Evolutionary conservation across 148 eudicot species (phyloP).

Genomic region (Cornus kousa): DNA sequence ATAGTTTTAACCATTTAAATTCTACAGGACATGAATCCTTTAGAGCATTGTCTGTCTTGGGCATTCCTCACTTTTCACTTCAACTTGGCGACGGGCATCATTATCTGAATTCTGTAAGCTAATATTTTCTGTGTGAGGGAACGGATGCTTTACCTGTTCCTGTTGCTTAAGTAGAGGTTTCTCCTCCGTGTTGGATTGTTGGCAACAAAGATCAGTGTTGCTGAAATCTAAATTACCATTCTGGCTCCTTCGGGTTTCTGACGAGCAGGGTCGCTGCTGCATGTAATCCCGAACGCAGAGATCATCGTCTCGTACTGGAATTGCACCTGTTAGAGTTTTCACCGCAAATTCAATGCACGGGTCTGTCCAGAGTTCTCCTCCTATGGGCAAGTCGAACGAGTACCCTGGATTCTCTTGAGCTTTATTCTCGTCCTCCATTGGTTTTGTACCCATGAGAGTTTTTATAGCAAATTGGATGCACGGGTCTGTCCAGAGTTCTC

Average conservation of each 20-base stretch:
- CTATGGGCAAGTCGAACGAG: neutral
- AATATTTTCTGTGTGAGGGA: constrained; percentile 2
- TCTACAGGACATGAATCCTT: neutral
- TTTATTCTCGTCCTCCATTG: constrained; percentile 13
- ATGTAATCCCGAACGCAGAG: constrained; percentile 9
- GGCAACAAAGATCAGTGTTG: constrained; percentile 4
- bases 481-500: constrained; percentile 31
- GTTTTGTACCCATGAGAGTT: constrained; percentile 39
- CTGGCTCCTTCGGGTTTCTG: constrained; percentile 8
- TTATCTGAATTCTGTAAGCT: constrained; percentile 14
- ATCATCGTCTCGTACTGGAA: constrained; percentile 23
- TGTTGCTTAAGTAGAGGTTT: constrained; percentile 1
- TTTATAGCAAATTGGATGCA: constrained; percentile 53
- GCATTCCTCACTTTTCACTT: constrained; percentile 4
- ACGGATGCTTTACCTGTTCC: neutral
- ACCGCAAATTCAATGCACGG: constrained; percentile 54
- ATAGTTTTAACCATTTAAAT: no score
- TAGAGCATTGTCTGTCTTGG: constrained; percentile 1
- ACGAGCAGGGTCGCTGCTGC: constrained; percentile 19
- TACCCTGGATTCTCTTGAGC: neutral
- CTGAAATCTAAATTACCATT: constrained; percentile 3
- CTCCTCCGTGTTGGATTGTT: neutral
- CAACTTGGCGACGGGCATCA: constrained; percentile 1
- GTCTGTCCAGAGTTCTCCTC: constrained; percentile 18
- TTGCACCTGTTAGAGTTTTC: constrained; percentile 49